Evolutionary conservation across 2,329 filamentous ascomycete species (phyloP).

Genomic region (Alternaria novae-zelandiae): DNA sequence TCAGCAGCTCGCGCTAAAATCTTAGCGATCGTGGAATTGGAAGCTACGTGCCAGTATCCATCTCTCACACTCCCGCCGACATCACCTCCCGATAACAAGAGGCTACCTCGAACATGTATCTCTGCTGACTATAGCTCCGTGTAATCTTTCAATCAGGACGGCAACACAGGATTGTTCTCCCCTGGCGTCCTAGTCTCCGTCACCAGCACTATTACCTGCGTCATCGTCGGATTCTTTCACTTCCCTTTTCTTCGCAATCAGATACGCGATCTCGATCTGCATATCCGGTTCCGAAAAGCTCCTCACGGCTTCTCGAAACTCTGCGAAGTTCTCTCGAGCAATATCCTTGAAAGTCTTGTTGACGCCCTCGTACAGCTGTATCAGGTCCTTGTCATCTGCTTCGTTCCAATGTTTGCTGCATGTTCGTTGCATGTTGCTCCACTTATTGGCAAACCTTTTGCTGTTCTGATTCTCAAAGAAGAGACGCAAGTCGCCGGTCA

Average conservation of each 20-base stretch:
- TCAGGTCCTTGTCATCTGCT: background rate
- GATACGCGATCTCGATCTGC: background rate
- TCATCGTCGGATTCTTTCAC: background rate
- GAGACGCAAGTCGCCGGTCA: background rate
- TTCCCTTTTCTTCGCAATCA: background rate
- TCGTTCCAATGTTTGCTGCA: background rate
- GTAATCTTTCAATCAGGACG: background rate
- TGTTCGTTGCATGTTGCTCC: background rate
- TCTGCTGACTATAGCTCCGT: background rate
- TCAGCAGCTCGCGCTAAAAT: background rate
- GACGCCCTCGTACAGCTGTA: background rate
- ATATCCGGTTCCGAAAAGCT: background rate
- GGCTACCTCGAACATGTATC: background rate
- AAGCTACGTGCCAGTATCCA: background rate
- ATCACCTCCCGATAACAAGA: background rate
- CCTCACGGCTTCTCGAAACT: background rate
- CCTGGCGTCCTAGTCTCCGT: background rate
- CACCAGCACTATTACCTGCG: background rate
- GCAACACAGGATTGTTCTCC: background rate
- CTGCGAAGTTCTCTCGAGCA: background rate
- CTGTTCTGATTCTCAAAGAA: background rate
- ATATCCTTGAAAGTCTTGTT: background rate
- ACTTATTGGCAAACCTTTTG: background rate
- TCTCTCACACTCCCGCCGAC: background rate
- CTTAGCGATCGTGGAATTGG: background rate